Evolutionary conservation across 75 land plant genomes (phyloP).

Genomic region (Cunninghamia lanceolata): DNA sequence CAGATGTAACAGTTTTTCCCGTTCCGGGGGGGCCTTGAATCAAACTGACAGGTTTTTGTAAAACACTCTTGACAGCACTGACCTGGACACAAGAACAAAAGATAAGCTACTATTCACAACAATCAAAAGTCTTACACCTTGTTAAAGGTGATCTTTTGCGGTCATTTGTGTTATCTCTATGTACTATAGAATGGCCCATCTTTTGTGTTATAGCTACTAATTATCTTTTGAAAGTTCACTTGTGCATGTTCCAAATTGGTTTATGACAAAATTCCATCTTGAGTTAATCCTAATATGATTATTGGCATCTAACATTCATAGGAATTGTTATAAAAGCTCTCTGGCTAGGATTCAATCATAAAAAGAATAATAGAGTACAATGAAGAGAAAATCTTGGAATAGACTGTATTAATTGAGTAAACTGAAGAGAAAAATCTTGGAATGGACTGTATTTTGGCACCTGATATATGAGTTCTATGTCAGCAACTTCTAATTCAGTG

Average conservation of each 20-base stretch:
- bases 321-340: too few species aligned
- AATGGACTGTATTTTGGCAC: too few species aligned
- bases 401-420: too few species aligned
- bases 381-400: too few species aligned
- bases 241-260: neutral
- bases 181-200: neutral
- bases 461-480: too few species aligned
- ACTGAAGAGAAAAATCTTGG: too few species aligned
- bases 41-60: slow-evolving; percentile 94
- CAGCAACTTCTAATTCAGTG: too few species aligned
- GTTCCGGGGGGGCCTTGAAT: slow-evolving; percentile 99
- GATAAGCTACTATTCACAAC: neutral
- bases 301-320: too few species aligned
- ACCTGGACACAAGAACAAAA: slow-evolving; percentile 45
- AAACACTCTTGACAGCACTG: slow-evolving; percentile 95
- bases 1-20: slow-evolving; percentile 98
- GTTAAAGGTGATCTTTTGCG: neutral
- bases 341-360: too few species aligned
- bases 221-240: neutral
- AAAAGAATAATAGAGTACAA: too few species aligned
- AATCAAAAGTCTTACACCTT: neutral
- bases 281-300: neutral
- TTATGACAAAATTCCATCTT: neutral
- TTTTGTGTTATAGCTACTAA: neutral
- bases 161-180: neutral